Evolutionary conservation across 2,329 filamentous ascomycete species (phyloP).

Genomic region (Neophaeococcomyces mojaviensis): DNA sequence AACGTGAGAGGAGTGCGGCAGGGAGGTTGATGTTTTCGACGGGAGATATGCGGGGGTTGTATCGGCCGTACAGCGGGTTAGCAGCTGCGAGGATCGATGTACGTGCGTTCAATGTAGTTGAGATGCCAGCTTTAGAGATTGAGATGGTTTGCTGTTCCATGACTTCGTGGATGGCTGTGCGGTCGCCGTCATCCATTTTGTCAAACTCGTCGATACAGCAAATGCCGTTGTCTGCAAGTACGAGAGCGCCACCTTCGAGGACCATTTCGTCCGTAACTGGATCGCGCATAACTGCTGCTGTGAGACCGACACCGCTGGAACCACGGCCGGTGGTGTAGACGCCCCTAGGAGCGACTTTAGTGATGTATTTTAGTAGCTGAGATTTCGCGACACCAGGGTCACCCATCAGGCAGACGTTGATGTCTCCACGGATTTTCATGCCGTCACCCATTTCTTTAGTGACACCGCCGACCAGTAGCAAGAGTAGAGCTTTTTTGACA

Average conservation of each 20-base stretch:
- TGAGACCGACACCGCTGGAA: slow-evolving; percentile 73
- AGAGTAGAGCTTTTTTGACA: slow-evolving; percentile 94
- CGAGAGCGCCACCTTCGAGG: slow-evolving; percentile 70
- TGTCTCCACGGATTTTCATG: slow-evolving; percentile 97
- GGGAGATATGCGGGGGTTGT: slow-evolving; percentile 93
- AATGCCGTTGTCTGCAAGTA: slow-evolving; percentile 72
- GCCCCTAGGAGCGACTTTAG: slow-evolving; percentile 90
- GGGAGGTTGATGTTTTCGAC: slow-evolving; percentile 99
- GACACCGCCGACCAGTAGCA: slow-evolving; percentile 91
- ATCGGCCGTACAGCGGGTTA: slow-evolving; percentile 94
- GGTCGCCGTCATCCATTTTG: slow-evolving; percentile 73
- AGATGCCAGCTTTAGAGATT: slow-evolving; percentile 86
- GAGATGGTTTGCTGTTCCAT: slow-evolving; percentile 85
- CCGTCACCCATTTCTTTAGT: slow-evolving; percentile 95
- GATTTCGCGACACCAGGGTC: slow-evolving; percentile 99
- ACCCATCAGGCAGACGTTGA: slow-evolving; percentile 98
- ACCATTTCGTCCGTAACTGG: slow-evolving; percentile 74
- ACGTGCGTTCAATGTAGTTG: slow-evolving; percentile 89
- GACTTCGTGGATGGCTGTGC: slow-evolving; percentile 77
- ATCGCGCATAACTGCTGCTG: slow-evolving; percentile 72
- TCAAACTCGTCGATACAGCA: slow-evolving; percentile 83
- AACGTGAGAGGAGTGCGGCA: slow-evolving; percentile 92
- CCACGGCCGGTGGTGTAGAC: slow-evolving; percentile 78
- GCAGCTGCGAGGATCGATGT: slow-evolving; percentile 94
- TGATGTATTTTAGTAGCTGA: slow-evolving; percentile 95